Evolutionary conservation across 495 filamentous ascomycete species (phyloP).

Genomic region (Parachaetomium inaequale): DNA sequence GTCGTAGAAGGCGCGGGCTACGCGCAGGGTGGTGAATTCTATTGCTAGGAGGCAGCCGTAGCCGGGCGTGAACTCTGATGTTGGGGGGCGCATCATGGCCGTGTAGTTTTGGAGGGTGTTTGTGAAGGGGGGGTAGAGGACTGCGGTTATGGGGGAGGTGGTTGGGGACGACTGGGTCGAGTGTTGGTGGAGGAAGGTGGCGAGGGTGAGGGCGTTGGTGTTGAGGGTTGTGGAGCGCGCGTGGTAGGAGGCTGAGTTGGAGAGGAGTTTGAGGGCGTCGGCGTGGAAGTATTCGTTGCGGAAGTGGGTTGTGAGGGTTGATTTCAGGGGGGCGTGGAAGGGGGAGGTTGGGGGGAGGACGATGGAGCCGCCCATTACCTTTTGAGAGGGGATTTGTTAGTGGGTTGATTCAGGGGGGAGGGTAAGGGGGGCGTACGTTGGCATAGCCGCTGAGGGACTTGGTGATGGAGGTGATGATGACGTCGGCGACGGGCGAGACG

Average conservation of each 20-base stretch:
- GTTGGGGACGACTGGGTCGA: conserved; percentile 16
- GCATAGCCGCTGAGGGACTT: conserved; percentile 52
- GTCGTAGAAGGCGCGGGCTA: conserved; percentile 41
- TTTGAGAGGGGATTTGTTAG: neutral
- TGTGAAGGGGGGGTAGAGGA: conserved; percentile 43
- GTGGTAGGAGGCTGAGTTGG: conserved; percentile 43
- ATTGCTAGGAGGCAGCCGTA: conserved; percentile 41
- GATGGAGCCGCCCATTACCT: conserved; percentile 47
- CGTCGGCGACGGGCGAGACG: conserved; percentile 40
- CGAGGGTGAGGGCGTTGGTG: conserved; percentile 41
- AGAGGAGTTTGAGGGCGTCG: conserved; percentile 42
- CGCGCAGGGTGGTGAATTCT: conserved; percentile 37
- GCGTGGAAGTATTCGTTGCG: conserved; percentile 38
- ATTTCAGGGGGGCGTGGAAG: conserved; percentile 30
- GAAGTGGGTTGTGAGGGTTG: conserved; percentile 30
- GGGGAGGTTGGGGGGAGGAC: conserved; percentile 40
- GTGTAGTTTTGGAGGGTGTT: conserved; percentile 34
- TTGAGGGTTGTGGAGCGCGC: conserved; percentile 39
- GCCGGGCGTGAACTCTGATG: conserved; percentile 32
- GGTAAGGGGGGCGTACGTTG: conserved; percentile 43
- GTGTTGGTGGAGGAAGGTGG: conserved; percentile 34
- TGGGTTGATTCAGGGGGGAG: conserved; percentile 24
- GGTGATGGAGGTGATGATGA: conserved; percentile 46
- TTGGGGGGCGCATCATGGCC: conserved; percentile 35
- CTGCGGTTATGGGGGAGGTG: conserved; percentile 31